Evolutionary conservation across 2,329 filamentous ascomycete species (phyloP), one percentile per base, ranked within the genome.

Genomic region (Scedosporium boydii): DNA sequence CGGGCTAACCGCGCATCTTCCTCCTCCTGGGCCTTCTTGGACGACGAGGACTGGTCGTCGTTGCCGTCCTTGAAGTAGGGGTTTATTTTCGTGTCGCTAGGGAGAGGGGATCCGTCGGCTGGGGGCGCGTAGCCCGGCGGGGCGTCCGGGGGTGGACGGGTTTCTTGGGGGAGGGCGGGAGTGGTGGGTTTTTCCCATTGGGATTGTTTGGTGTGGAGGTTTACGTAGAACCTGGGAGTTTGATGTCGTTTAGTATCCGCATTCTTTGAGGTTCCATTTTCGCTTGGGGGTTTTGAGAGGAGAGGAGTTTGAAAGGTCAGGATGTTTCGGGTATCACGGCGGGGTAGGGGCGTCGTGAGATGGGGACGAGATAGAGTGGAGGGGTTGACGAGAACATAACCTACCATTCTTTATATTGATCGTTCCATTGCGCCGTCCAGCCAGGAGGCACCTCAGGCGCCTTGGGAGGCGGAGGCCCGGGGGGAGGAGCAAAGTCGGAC

Each of bases 121-220:
- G 48, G 16, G 27, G 78, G 76, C 12, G 81, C 77, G 74, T 93
- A 92, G 65, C 82, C 81, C 0, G 89, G 88, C 12, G 90, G 90
- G 3, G 87, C 81, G 44, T 85, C 89, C 4, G 71, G 2, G 80
- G 74, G 29, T 78, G 77, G 61, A 71, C 69, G 63, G 27, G 60
- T 68, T 29, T 71, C 73, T 29, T 71, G 74, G 6, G 80, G 74
- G 66, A 84, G 82, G 60, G 86, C 85, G 53, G 89, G 87, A 61
- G 81, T 81, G 44, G 86, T 90, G 18, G 92, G 92, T 68, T 85
- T 88, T 4, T 96, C 89, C 93, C 93, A 97, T 81, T 93, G 89
- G 4, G 93, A 96, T 71, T 89, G 82, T 70, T 95, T 95, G 66
- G 92, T 96, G 74, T 87, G 84, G 65, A 89, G 84, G 77, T 97